Percentiles rank a stretch among this genome's conserved stretches.
Evolutionary conservation across 345 rosid species (phyloP).

Genomic region (Pugionium cornutum): DNA sequence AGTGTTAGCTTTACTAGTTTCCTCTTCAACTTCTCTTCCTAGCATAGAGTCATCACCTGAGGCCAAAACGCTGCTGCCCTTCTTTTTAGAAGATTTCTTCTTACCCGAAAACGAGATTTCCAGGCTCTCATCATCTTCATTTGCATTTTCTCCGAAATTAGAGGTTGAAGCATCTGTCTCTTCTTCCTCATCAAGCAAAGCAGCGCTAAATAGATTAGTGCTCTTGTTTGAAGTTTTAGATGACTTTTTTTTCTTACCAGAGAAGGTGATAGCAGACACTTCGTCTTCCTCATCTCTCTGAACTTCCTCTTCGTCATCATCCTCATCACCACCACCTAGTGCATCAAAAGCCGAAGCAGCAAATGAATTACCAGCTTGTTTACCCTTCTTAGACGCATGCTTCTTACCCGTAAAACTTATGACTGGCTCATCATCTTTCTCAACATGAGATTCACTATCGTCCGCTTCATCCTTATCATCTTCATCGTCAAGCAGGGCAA

Average conservation of each 20-base stretch:
- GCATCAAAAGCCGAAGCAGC: conserved; percentile 53
- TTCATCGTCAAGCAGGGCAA: conserved; percentile 50
- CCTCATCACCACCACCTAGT: conserved; percentile 49
- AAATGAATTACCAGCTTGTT: conserved; percentile 46
- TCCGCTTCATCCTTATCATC: conserved; percentile 41
- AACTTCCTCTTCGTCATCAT: conserved; percentile 37
- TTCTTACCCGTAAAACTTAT: conserved; percentile 50
- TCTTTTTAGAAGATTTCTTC: conserved; percentile 80
- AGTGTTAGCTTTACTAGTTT: conserved; percentile 27
- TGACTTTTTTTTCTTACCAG: conserved; percentile 82
- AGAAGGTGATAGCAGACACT: conserved; percentile 45
- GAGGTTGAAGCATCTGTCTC: conserved; percentile 45
- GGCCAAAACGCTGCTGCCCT: conserved; percentile 43
- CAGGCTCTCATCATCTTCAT: conserved; percentile 45
- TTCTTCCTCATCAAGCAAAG: conserved; percentile 56
- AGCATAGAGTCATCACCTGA: conserved; percentile 38
- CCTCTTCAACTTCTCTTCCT: conserved; percentile 39
- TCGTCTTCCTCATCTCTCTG: conserved; percentile 50
- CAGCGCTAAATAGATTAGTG: conserved; percentile 52
- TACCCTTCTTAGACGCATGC: conserved; percentile 51
- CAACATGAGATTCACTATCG: conserved; percentile 47
- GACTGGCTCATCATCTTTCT: conserved; percentile 45
- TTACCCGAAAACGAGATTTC: conserved; percentile 56
- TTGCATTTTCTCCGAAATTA: conserved; percentile 31
- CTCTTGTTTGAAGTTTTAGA: conserved; percentile 66